These are phyloP conservation scores for Phoenix roebelenii DNA, from an alignment of 176 grass and related monocot species.

Conservation along the genomic window DNA sequence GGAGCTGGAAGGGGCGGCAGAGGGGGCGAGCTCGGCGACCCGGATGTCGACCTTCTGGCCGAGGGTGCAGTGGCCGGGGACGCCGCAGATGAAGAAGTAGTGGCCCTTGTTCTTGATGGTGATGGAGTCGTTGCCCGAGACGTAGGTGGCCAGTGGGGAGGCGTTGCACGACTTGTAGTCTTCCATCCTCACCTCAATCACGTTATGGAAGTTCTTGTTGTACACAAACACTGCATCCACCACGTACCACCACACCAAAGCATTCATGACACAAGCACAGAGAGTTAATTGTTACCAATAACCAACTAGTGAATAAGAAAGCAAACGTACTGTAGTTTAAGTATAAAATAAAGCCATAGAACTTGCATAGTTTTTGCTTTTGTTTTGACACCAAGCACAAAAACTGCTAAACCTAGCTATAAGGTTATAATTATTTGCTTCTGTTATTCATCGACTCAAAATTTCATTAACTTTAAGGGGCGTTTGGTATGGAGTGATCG, in stretches of 20 bases:
- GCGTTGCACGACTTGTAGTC: background rate
- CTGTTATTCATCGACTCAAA: no score
- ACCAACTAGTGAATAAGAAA: no score
- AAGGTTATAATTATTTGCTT: no score
- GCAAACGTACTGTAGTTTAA: no score
- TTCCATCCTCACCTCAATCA: background rate
- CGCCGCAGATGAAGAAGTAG: slow-evolving; percentile 4
- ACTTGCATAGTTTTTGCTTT: no score
- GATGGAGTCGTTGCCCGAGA: slow-evolving; percentile 10
- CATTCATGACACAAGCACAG: no score
- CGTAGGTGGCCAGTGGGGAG: slow-evolving; percentile 5
- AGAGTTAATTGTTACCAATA: no score
- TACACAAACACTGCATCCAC: slow-evolving; percentile 1
- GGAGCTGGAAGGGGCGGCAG: background rate
- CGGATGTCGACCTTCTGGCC: slow-evolving; percentile 2
- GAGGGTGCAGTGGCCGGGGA: background rate
- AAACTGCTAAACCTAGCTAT: no score
- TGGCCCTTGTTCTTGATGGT: background rate
- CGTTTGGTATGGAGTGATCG: no score
- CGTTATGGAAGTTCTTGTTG: slow-evolving; percentile 17
- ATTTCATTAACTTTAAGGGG: no score
- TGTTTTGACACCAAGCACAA: no score
- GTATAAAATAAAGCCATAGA: no score
- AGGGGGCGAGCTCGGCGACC: background rate
- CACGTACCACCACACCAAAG: slow-evolving; percentile 1